These are phyloP conservation scores for Trichoderma brevicompactum DNA, from an alignment of 2,329 filamentous ascomycete species.

Conservation along the genomic window DNA sequence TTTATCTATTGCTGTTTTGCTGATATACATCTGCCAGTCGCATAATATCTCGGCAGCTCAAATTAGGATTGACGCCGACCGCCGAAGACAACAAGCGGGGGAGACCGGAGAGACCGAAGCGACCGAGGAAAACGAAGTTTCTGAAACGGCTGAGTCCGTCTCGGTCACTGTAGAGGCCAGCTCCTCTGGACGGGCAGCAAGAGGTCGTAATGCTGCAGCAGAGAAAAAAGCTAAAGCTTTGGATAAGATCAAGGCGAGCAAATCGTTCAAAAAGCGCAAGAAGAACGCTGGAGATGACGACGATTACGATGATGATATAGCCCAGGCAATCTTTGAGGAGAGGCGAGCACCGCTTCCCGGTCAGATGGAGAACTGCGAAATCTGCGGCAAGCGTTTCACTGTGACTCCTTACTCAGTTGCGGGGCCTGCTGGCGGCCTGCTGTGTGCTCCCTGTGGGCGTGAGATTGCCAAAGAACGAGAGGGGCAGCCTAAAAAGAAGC, in stretches of 20 bases:
- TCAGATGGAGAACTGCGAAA: conserved; percentile 85
- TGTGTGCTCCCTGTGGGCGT: conserved; percentile 82
- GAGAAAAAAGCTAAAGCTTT: conserved; percentile 59
- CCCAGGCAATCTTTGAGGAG: conserved; percentile 53
- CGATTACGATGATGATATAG: conserved; percentile 53
- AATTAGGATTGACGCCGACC: conserved; percentile 57
- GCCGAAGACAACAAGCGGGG: conserved; percentile 47
- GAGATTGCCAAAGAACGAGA: conserved; percentile 67
- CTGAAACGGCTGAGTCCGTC: conserved; percentile 24
- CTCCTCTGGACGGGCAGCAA: conserved; percentile 37
- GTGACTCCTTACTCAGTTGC: conserved; percentile 87
- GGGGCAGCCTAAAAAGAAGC: conserved; percentile 44
- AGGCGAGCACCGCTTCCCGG: conserved; percentile 67
- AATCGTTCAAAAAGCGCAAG: conserved; percentile 60
- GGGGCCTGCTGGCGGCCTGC: conserved; percentile 80
- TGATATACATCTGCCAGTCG: conserved; percentile 51
- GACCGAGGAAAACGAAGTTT: conserved; percentile 33
- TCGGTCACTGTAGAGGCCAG: conserved; percentile 34
- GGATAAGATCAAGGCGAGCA: conserved; percentile 66
- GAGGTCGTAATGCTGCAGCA: conserved; percentile 47
- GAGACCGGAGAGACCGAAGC: conserved; percentile 37
- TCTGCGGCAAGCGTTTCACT: conserved; percentile 86
- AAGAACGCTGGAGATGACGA: conserved; percentile 46
- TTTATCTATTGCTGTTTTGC: conserved; percentile 51
- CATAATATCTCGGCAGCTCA: conserved; percentile 71